phyloP scores from a whole-genome alignment of 2,329 filamentous ascomycete genomes.

The Arthrobotrys pseudoclavata region DNA sequence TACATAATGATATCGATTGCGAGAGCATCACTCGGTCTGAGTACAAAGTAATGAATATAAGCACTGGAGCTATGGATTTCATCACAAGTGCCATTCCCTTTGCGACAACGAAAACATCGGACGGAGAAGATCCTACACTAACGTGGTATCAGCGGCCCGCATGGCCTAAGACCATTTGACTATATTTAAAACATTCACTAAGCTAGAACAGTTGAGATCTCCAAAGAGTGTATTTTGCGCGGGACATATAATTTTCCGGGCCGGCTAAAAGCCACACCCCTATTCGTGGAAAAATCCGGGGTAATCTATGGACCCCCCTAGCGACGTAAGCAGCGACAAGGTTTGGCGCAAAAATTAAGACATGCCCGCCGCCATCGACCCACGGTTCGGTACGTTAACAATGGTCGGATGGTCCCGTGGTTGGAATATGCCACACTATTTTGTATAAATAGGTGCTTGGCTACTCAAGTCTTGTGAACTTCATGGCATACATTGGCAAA shows the following conservation, averaged over 20 bases:
- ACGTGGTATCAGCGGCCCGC: neutral
- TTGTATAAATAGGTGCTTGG: conserved; percentile 27
- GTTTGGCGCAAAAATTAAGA: conserved; percentile 21
- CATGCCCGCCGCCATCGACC: conserved; percentile 17
- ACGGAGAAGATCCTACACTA: neutral
- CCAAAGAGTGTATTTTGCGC: neutral
- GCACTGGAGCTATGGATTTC: too few species aligned
- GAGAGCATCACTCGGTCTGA: neutral
- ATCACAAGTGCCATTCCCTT: too few species aligned
- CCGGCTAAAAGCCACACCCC: conserved; percentile 12
- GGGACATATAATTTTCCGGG: conserved; percentile 28
- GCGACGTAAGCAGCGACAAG: conserved; percentile 6
- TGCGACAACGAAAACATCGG: neutral
- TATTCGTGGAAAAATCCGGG: conserved; percentile 52
- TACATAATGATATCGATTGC: too few species aligned
- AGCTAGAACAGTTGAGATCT: neutral
- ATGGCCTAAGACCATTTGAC: neutral
- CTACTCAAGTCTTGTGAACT: neutral
- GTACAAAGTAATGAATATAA: neutral
- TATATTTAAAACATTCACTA: neutral
- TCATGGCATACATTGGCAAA: conserved; percentile 36
- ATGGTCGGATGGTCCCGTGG: conserved; percentile 4
- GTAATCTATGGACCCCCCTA: neutral
- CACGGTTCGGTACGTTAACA: neutral
- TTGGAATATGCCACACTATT: neutral